phyloP scores from a whole-genome alignment of 2,329 filamentous ascomycete genomes.

The Eutypa lata region DNA sequence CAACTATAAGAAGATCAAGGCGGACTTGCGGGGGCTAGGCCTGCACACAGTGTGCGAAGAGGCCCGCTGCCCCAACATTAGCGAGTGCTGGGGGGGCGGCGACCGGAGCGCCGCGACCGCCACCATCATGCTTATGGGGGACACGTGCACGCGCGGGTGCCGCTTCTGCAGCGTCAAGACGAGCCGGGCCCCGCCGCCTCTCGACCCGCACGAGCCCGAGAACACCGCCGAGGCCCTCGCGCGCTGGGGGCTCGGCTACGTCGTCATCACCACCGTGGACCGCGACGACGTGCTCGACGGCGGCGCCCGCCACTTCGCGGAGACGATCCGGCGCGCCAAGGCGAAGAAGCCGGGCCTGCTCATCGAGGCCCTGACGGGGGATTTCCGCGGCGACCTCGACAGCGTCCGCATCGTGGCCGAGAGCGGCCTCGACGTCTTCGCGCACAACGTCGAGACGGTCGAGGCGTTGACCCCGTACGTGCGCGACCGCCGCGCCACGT shows the following conservation, averaged over 20 bases:
- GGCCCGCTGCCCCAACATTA: slow-evolving; percentile 94
- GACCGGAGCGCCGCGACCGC: slow-evolving; percentile 89
- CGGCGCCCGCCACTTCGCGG: slow-evolving; percentile 84
- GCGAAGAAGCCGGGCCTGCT: slow-evolving; percentile 72
- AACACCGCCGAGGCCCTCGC: slow-evolving; percentile 91
- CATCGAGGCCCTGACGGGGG: slow-evolving; percentile 82
- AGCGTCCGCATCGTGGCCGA: slow-evolving; percentile 82
- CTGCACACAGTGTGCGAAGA: slow-evolving; percentile 98
- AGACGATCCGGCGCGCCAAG: slow-evolving; percentile 94
- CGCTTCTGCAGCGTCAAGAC: slow-evolving; percentile 98
- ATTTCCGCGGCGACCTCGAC: slow-evolving; percentile 80
- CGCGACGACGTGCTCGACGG: slow-evolving; percentile 89
- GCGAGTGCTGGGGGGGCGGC: slow-evolving; percentile 93
- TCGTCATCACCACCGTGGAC: slow-evolving; percentile 91
- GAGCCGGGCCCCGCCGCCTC: slow-evolving; percentile 65
- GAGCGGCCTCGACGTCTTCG: slow-evolving; percentile 92
- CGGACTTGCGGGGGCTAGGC: slow-evolving; percentile 82
- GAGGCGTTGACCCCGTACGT: slow-evolving; percentile 88
- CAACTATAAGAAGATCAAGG: slow-evolving; percentile 94
- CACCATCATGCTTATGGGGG: slow-evolving; percentile 99
- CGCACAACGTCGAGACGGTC: slow-evolving; percentile 95
- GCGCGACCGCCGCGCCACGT: slow-evolving; percentile 84
- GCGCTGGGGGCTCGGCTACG: slow-evolving; percentile 92
- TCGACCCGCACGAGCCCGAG: slow-evolving; percentile 95
- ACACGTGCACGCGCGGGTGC: slow-evolving; percentile 94